phyloP scores from a whole-genome alignment of 345 rosid genomes.

The Euphorbia lathyris region DNA sequence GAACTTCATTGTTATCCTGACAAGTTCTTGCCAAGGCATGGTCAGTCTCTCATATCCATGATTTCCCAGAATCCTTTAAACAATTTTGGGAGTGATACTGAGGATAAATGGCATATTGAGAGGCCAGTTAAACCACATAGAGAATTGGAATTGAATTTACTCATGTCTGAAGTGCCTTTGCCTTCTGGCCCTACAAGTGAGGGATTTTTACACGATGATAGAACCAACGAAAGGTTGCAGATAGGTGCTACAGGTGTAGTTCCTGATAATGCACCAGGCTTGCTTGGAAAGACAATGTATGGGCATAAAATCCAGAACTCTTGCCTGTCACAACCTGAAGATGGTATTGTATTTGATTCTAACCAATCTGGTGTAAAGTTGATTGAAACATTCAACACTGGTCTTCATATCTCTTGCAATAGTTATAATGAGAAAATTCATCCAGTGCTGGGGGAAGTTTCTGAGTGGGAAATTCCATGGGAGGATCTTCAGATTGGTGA shows the following conservation, averaged over 20 bases:
- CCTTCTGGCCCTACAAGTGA: conserved; percentile 32
- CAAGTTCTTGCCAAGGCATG: conserved; percentile 29
- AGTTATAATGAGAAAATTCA: conserved; percentile 50
- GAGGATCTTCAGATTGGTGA: conserved; percentile 95
- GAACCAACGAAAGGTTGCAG: conserved; percentile 26
- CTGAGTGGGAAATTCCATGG: conserved; percentile 91
- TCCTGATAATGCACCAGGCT: conserved; percentile 14
- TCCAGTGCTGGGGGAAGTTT: conserved; percentile 74
- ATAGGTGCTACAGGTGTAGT: conserved; percentile 16
- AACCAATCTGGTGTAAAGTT: conserved; percentile 32
- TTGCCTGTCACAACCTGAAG: conserved; percentile 33
- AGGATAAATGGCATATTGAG: conserved; percentile 30
- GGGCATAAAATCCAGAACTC: conserved; percentile 27
- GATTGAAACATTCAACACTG: conserved; percentile 30
- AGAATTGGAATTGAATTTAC: conserved; percentile 35
- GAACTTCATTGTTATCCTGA: conserved; percentile 28
- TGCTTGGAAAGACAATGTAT: conserved; percentile 13
- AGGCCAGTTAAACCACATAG: conserved; percentile 31
- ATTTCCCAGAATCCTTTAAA: conserved; percentile 18
- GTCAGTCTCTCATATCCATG: conserved; percentile 17
- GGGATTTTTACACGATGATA: conserved; percentile 27
- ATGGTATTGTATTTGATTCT: conserved; percentile 27
- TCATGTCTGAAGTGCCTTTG: conserved; percentile 29
- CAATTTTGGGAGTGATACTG: conserved; percentile 20
- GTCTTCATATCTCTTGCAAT: conserved; percentile 32